Conservation (phyloP, 2,329 filamentous ascomycete genomes). For the Hymenoscyphus linearis region DNA sequence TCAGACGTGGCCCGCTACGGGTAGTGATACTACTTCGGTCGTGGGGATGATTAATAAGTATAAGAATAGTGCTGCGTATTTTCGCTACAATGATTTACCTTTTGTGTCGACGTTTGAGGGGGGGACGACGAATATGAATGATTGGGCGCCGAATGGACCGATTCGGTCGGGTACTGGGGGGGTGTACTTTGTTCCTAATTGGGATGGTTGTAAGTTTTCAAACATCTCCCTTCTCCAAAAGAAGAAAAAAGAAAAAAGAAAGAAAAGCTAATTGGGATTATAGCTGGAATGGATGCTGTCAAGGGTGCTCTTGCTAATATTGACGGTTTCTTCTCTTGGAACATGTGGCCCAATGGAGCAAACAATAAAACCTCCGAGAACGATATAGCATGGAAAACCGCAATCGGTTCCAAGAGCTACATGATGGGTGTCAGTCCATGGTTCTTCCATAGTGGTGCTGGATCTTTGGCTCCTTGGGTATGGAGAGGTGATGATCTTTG, state of each 20-base stretch:
- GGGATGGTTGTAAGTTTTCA: conserved; percentile 31
- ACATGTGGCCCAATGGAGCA: conserved; percentile 38
- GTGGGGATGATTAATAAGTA: conserved; percentile 30
- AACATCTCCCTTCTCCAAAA: not conserved
- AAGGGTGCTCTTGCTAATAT: conserved; percentile 29
- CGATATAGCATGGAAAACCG: conserved; percentile 38
- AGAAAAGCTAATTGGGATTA: not conserved
- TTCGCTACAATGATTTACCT: conserved; percentile 35
- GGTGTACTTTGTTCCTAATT: conserved; percentile 44
- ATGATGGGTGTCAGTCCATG: conserved; percentile 55
- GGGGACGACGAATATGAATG: conserved; percentile 35
- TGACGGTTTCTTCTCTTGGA: conserved; percentile 39
- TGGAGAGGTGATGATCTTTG: conserved; percentile 37
- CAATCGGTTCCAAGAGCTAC: conserved; percentile 36
- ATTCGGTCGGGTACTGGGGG: conserved; percentile 35
- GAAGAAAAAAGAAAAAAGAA: no score
- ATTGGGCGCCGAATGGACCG: conserved; percentile 36
- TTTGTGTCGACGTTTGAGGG: conserved; percentile 51
- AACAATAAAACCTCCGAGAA: conserved; percentile 33
- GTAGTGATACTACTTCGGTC: conserved; percentile 18
- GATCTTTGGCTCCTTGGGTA: conserved; percentile 52
- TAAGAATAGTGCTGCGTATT: conserved; percentile 32
- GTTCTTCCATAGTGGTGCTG: conserved; percentile 55
- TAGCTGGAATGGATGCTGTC: conserved; percentile 31
- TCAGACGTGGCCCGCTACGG: conserved; percentile 24